Evolutionary conservation across 1,284 basidiomycete species (phyloP).

Genomic region (Earliella scabrosa): DNA sequence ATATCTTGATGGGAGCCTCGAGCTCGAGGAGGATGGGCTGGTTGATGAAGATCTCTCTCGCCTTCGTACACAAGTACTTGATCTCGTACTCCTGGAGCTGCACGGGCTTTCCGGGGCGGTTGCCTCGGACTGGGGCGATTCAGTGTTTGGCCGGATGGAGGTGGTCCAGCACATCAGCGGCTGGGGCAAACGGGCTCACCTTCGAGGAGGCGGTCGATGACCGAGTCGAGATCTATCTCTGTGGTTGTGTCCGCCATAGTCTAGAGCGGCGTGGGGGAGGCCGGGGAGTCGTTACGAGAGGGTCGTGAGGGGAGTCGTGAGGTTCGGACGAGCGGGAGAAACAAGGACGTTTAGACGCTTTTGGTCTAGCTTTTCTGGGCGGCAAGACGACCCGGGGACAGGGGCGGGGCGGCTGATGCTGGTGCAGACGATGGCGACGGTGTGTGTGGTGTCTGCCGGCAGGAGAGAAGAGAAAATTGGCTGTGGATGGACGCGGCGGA

Average conservation of each 20-base stretch:
- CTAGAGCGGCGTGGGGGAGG: conserved; percentile 25
- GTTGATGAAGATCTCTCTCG: conserved; percentile 95
- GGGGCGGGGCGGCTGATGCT: conserved; percentile 11
- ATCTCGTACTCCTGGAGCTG: conserved; percentile 96
- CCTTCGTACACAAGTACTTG: conserved; percentile 94
- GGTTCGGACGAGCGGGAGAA: conserved; percentile 28
- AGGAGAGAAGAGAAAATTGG: conserved; percentile 36
- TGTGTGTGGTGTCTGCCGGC: conserved; percentile 35
- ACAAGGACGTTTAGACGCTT: conserved; percentile 30
- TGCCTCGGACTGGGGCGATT: conserved; percentile 76
- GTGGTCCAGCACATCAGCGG: conserved; percentile 25
- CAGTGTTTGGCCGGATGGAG: conserved; percentile 13
- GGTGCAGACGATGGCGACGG: conserved; percentile 11
- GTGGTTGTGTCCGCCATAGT: conserved; percentile 70
- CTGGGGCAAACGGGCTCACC: conserved; percentile 59
- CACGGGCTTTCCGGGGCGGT: conserved; percentile 92
- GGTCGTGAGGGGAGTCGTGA: conserved; percentile 34
- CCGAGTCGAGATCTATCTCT: conserved; percentile 97
- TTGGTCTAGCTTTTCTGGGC: conserved; percentile 22
- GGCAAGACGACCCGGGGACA: conserved; percentile 9
- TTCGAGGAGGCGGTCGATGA: conserved; percentile 96
- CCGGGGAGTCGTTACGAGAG: conserved; percentile 28
- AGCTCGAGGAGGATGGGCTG: conserved; percentile 94
- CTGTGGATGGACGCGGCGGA: conserved; percentile 34
- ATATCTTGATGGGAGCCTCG: conserved; percentile 97